Evolutionary conservation across 225 moss, liverwort and hornwort species (phyloP), one percentile per base, ranked within the genome.

Genomic region (Sphagnum tenellum): DNA sequence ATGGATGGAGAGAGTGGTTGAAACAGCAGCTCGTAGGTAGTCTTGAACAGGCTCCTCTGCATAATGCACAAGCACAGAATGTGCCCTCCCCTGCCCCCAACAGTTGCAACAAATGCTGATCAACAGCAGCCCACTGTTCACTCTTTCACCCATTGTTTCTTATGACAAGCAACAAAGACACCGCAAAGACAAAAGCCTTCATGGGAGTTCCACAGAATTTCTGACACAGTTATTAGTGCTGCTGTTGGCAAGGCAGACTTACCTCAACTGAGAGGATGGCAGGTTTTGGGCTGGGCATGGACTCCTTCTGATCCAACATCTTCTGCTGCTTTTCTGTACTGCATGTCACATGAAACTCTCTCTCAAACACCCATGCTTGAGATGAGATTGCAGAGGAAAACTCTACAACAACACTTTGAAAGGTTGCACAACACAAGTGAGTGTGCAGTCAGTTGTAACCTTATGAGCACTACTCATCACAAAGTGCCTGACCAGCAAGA

Each of bases 261-360:
- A 82, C 86, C 86, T 95, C 95, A 70, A 95, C 92, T 67, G 89
- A 80, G 29, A 95, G 70, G 45, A 88, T 70, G 49, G 88, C 82
- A 62, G 95, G 88, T 57, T 72, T 75, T 65, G 79, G 84, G 69
- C 78, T 71, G 47, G 86, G 86, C 62, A 70, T 53, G 3, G 68
- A 70, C 48, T 82, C 82, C 65, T 60, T 65, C 44, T 9, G 44
- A 60, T 61, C 66, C 46, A 75, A 67, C 52, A 77, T 69, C 51
- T 67, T 81, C 47, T 60, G 59, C 56, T 74, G 74, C 75, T 82
- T 89, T 74, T 84, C 75, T 57, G 76, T 69, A 72, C 79, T 78
- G 64, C 54, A 74, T 8, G 29, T 29, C 29, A 29, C 29, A 29
- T 29, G 29, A 29, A 29, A 29, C 29, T 29, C 29, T 29, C 29